phyloP scores from a whole-genome alignment of 2,329 filamentous ascomycete species.

The Colletotrichum kahawae region DNA sequence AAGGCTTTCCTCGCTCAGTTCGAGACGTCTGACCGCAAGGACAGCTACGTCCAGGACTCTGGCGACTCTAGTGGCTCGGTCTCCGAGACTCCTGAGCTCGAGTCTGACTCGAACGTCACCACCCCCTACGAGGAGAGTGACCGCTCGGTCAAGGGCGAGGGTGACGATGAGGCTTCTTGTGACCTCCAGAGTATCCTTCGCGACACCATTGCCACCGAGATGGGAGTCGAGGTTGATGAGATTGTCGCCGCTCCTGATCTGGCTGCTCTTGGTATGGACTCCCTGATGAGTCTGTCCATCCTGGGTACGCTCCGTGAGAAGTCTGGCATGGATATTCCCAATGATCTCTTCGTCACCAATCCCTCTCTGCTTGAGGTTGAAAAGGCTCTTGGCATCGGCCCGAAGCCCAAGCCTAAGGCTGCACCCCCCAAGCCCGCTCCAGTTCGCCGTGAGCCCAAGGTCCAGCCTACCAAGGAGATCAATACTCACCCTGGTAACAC shows the following conservation, averaged over 20 bases:
- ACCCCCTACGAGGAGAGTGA: conserved; percentile 59
- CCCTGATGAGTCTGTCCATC: conserved; percentile 62
- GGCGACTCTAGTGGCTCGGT: conserved; percentile 42
- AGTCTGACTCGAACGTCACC: conserved; percentile 56
- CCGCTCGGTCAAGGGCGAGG: conserved; percentile 47
- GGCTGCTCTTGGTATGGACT: conserved; percentile 64
- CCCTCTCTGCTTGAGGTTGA: conserved; percentile 70
- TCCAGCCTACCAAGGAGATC: conserved; percentile 28
- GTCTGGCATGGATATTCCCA: conserved; percentile 58
- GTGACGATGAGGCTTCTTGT: conserved; percentile 35
- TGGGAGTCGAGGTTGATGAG: conserved; percentile 73
- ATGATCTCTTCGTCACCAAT: conserved; percentile 66
- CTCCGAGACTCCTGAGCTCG: conserved; percentile 50
- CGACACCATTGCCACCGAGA: conserved; percentile 72
- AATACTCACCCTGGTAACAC: conserved; percentile 37
- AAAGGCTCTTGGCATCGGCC: conserved; percentile 61
- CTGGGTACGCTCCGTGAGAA: conserved; percentile 59
- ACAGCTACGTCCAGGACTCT: conserved; percentile 32
- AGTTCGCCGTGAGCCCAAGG: conserved; percentile 12
- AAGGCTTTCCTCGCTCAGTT: conserved; percentile 47
- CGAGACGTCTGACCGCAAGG: conserved; percentile 31
- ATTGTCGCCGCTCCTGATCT: conserved; percentile 58
- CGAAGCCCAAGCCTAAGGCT: conserved; percentile 40
- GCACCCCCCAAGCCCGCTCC: conserved; percentile 30
- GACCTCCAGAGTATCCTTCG: conserved; percentile 60